These are phyloP conservation scores for Lecanicillium sp. DNA, from an alignment of 2,329 filamentous ascomycete genomes.

Conservation along the genomic window DNA sequence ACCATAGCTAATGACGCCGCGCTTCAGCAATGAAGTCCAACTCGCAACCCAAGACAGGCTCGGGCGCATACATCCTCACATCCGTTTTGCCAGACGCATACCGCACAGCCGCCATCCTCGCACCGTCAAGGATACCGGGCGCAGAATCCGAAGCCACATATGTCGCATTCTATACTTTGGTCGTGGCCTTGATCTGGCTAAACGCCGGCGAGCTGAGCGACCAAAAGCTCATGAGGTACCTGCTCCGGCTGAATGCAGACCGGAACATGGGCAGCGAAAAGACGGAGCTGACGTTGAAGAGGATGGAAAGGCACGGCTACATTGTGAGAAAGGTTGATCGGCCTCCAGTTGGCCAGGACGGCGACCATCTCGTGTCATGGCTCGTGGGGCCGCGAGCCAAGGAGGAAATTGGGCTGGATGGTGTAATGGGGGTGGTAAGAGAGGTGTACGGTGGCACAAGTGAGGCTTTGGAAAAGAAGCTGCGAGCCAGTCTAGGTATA, in stretches of 20 bases:
- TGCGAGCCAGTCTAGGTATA: slow-evolving; percentile 55
- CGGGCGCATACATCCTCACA: slow-evolving; percentile 69
- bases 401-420: slow-evolving; percentile 72
- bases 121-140: slow-evolving; percentile 59
- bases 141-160: slow-evolving; percentile 69
- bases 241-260: slow-evolving; percentile 68
- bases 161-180: slow-evolving; percentile 69
- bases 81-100: slow-evolving; percentile 64
- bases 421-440: slow-evolving; percentile 63
- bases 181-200: slow-evolving; percentile 71
- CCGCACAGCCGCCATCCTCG: slow-evolving; percentile 57
- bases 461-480: slow-evolving; percentile 49
- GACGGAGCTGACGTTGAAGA: slow-evolving; percentile 66
- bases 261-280: slow-evolving; percentile 66
- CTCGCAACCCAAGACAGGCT: slow-evolving; percentile 45
- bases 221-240: slow-evolving; percentile 67
- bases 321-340: slow-evolving; percentile 66
- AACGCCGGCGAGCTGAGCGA: slow-evolving; percentile 69
- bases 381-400: slow-evolving; percentile 78
- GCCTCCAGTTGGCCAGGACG: slow-evolving; percentile 41
- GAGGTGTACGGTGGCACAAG: slow-evolving; percentile 48
- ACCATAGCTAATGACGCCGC: slow-evolving; percentile 14
- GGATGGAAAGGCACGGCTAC: slow-evolving; percentile 77
- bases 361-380: slow-evolving; percentile 74
- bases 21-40: slow-evolving; percentile 37